These are phyloP conservation scores for Raddia distichophylla DNA, from an alignment of 176 grass and related monocot genomes.

Conservation along the genomic window DNA sequence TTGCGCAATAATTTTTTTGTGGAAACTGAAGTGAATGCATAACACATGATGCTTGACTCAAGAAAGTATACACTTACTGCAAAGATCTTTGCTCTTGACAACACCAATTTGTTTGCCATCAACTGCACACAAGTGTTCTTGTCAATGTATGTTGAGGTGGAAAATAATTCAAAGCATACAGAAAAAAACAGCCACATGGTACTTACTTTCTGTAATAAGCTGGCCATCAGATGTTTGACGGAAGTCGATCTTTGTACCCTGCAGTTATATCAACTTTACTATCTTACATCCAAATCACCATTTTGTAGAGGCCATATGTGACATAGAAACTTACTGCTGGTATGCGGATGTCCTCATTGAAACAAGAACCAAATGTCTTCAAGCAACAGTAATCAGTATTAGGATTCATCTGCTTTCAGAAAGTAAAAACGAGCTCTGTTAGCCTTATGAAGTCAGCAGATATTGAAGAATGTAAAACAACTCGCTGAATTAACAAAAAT, in stretches of 20 bases:
- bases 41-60: not conserved
- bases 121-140: slow-evolving; percentile 59
- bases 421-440: slow-evolving; percentile 11
- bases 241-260: slow-evolving; percentile 97
- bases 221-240: slow-evolving; percentile 81
- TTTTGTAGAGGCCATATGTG: not conserved
- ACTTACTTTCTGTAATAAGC: slow-evolving; percentile 93
- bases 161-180: not conserved
- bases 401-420: slow-evolving; percentile 76
- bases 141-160: slow-evolving; percentile 18
- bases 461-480: slow-evolving; percentile 17
- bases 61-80: slow-evolving; percentile 76
- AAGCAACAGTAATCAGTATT: slow-evolving; percentile 77
- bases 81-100: slow-evolving; percentile 94
- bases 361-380: slow-evolving; percentile 80
- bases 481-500: slow-evolving; percentile 31
- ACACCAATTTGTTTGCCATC: slow-evolving; percentile 81
- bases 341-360: slow-evolving; percentile 85
- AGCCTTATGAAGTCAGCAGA: not conserved
- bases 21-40: not conserved
- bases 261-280: slow-evolving; percentile 47
- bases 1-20: not conserved
- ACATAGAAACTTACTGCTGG: slow-evolving; percentile 59
- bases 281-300: not conserved
- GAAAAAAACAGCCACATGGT: not conserved